A percentile compares a stretch with the other conserved stretches of the same genome.
These are phyloP conservation scores for Shiraia bambusicola DNA, from an alignment of 2,329 filamentous ascomycete species.

Conservation along the genomic window DNA sequence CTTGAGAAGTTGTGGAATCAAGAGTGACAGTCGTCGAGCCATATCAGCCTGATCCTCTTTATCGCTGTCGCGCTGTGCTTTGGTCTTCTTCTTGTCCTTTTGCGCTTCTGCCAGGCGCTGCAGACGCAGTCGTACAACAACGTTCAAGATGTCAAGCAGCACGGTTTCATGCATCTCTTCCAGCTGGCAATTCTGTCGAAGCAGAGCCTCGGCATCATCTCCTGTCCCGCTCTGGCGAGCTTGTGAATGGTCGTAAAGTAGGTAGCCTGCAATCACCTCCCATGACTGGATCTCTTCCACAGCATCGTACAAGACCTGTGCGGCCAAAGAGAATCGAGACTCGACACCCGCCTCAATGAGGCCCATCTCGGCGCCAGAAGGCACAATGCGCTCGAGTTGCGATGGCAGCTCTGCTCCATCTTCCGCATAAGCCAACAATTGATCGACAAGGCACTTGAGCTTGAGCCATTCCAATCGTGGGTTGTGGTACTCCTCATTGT, in stretches of 20 bases:
- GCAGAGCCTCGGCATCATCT: slow-evolving; percentile 61
- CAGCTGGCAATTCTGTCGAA: slow-evolving; percentile 73
- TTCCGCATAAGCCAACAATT: slow-evolving; percentile 76
- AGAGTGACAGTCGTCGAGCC: slow-evolving; percentile 71
- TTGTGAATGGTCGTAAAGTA: slow-evolving; percentile 84
- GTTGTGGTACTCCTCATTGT: slow-evolving; percentile 71
- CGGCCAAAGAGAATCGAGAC: slow-evolving; percentile 81
- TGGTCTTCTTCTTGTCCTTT: slow-evolving; percentile 59
- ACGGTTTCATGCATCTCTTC: slow-evolving; percentile 77
- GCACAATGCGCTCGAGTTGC: slow-evolving; percentile 49
- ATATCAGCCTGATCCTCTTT: slow-evolving; percentile 78
- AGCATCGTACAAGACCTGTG: slow-evolving; percentile 81
- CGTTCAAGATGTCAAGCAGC: slow-evolving; percentile 82
- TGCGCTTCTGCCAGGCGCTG: slow-evolving; percentile 64
- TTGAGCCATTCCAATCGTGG: slow-evolving; percentile 85
- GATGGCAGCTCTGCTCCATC: slow-evolving; percentile 61
- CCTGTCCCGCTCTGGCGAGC: slow-evolving; percentile 55
- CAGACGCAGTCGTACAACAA: slow-evolving; percentile 75
- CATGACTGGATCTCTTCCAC: slow-evolving; percentile 80
- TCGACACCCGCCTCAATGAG: slow-evolving; percentile 67
- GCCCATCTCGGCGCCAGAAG: slow-evolving; percentile 43
- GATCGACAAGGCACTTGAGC: slow-evolving; percentile 85
- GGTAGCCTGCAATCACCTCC: slow-evolving; percentile 85
- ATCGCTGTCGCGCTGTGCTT: slow-evolving; percentile 56
- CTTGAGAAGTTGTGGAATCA: slow-evolving; percentile 83